Evolutionary conservation across 192 early-diverging fungal species (phyloP).

Genomic region (Backusella morwellensis): DNA sequence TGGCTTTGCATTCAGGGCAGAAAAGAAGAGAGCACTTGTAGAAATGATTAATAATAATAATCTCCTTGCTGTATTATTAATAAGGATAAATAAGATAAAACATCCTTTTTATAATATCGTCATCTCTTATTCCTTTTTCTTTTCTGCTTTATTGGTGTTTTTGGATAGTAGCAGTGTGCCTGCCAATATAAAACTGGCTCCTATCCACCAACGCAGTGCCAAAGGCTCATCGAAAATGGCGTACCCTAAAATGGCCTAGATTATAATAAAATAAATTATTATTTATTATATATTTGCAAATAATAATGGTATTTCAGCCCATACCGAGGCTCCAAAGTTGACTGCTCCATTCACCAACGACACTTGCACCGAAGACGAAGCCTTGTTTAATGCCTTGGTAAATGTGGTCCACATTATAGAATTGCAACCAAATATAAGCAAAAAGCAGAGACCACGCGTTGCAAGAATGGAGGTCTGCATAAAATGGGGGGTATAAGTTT

Average conservation of each 20-base stretch:
- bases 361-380: conserved; percentile 73
- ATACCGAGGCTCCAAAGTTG: conserved; percentile 71
- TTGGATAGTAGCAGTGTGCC: conserved; percentile 47
- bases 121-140: not conserved
- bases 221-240: conserved; percentile 74
- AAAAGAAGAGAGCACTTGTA: not conserved
- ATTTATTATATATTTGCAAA: not conserved
- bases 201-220: conserved; percentile 82
- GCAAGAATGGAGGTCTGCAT: conserved; percentile 13
- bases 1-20: not conserved
- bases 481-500: too few relatives aligned
- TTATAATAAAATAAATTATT: not conserved
- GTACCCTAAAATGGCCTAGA: conserved; percentile 68
- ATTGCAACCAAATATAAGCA: conserved; percentile 66
- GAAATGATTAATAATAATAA: not conserved
- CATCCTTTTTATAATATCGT: too few relatives aligned
- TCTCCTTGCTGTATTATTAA: not conserved
- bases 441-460: conserved; percentile 53
- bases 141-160: not conserved
- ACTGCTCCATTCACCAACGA: conserved; percentile 76
- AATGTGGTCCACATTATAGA: conserved; percentile 87
- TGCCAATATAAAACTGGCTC: conserved; percentile 69
- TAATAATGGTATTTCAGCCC: not conserved
- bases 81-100: too few relatives aligned
- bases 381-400: conserved; percentile 76